Conservation (phyloP, 768 basidiomycete genomes). For the Udeniomyces megalosporus region DNA sequence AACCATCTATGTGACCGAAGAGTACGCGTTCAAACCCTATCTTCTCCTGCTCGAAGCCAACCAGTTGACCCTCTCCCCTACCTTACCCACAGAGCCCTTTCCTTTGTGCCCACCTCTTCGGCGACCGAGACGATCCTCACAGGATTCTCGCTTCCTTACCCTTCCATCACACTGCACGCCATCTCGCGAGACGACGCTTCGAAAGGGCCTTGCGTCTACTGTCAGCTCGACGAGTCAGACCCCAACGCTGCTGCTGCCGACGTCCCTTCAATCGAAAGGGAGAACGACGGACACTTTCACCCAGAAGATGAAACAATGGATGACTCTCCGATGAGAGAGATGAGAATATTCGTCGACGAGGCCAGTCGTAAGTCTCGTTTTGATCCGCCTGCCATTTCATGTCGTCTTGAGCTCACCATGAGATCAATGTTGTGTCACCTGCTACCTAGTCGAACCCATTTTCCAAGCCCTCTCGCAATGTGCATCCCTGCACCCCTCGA, state of each 20-base stretch:
- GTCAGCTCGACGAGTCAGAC: constrained; percentile 68
- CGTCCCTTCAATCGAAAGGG: constrained; percentile 4
- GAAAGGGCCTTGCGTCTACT: constrained; percentile 59
- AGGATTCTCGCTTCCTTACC: constrained; percentile 76
- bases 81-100: constrained; percentile 41
- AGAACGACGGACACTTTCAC: constrained; percentile 15
- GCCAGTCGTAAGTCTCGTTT: constrained; percentile 41
- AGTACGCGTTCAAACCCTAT: constrained; percentile 36
- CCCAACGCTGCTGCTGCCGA: neutral
- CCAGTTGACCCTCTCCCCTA: neutral
- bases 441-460: constrained; percentile 52
- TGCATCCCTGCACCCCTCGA: constrained; percentile 58
- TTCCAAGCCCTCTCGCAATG: constrained; percentile 75
- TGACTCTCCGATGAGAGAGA: constrained; percentile 53
- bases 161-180: constrained; percentile 82
- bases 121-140: constrained; percentile 33
- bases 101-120: constrained; percentile 45
- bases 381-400: neutral
- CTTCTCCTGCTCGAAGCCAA: neutral
- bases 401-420: neutral
- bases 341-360: constrained; percentile 54
- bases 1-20: constrained; percentile 69
- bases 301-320: constrained; percentile 30
- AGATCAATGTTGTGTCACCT: too few relatives aligned
- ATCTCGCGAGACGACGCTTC: constrained; percentile 47